Evolutionary conservation across 225 moss, liverwort and hornwort species (phyloP).

Genomic region (Bryum argenteum): DNA sequence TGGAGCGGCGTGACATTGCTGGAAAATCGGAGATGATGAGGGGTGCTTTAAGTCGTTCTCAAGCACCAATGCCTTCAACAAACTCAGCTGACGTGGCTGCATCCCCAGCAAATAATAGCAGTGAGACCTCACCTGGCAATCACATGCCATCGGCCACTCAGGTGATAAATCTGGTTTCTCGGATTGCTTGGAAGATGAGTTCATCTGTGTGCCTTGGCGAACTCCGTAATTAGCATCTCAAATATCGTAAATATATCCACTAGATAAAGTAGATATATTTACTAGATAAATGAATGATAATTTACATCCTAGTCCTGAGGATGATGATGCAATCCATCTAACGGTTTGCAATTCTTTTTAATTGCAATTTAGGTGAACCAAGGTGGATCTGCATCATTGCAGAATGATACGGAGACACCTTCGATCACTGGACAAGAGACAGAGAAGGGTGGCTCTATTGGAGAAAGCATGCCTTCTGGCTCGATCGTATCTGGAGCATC

Average conservation of each 20-base stretch:
- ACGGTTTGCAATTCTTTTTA: constrained; percentile 19
- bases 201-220: constrained; percentile 12
- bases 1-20: constrained; percentile 98
- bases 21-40: constrained; percentile 79
- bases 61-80: constrained; percentile 62
- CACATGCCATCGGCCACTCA: constrained; percentile 62
- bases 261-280: too few species aligned
- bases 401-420: constrained; percentile 61
- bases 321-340: constrained; percentile 13
- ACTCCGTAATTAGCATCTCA: neutral
- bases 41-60: constrained; percentile 65
- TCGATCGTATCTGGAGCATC: constrained; percentile 58
- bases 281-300: too few species aligned
- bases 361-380: constrained; percentile 67
- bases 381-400: constrained; percentile 62
- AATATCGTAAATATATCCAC: constrained; percentile 11
- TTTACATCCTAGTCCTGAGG: constrained; percentile 6
- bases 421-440: constrained; percentile 65
- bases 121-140: constrained; percentile 47
- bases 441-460: constrained; percentile 65
- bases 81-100: constrained; percentile 66
- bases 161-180: constrained; percentile 26
- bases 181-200: constrained; percentile 10
- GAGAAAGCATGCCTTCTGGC: constrained; percentile 57
- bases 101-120: constrained; percentile 53